These are phyloP conservation scores for Pelargonium australe DNA, from an alignment of 441 rosid species.

Conservation along the genomic window DNA sequence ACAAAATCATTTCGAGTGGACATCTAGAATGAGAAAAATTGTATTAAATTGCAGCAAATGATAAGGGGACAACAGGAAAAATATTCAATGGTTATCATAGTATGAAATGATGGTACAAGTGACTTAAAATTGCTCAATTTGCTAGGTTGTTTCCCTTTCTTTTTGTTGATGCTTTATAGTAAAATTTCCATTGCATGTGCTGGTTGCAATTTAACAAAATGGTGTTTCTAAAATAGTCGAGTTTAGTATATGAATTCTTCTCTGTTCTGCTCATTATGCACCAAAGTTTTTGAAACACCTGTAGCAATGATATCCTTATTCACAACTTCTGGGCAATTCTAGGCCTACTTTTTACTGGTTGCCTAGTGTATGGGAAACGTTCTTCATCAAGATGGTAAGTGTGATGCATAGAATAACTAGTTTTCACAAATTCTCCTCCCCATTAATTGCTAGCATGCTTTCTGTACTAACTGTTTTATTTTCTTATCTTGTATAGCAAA, in stretches of 20 bases:
- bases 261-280: not conserved
- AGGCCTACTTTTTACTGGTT: not conserved
- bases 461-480: not conserved
- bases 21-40: too few relatives aligned
- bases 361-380: not conserved
- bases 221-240: not conserved
- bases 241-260: not conserved
- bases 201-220: not conserved
- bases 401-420: not conserved
- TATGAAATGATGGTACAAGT: too few relatives aligned
- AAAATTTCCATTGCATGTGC: too few relatives aligned
- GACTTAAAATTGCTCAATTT: too few relatives aligned
- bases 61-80: too few relatives aligned
- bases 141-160: too few relatives aligned
- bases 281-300: not conserved
- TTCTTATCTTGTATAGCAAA: conserved; percentile 1
- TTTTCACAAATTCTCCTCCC: not conserved
- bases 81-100: too few relatives aligned
- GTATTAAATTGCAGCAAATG: too few relatives aligned
- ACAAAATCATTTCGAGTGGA: too few relatives aligned
- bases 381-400: not conserved
- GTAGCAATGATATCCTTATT: not conserved
- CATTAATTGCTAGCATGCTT: not conserved
- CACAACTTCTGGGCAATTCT: not conserved
- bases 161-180: too few relatives aligned